Evolutionary conservation across 1,139 yeast genomes (phyloP).

Genomic region (Suhomyces terraborum): DNA sequence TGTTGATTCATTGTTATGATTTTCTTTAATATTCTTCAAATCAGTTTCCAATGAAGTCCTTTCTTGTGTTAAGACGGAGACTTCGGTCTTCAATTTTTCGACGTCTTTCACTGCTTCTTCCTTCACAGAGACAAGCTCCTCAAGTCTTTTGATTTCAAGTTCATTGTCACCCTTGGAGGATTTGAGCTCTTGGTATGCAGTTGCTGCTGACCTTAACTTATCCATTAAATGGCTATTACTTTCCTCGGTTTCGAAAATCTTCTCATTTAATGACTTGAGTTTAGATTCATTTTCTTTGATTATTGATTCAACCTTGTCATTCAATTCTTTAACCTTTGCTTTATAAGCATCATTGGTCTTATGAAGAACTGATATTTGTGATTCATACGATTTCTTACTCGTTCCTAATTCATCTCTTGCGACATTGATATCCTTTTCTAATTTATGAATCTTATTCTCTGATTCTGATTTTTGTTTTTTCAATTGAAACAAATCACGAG

Average conservation of each 20-base stretch:
- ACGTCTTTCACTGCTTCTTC: constrained; percentile 16
- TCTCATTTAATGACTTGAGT: constrained; percentile 25
- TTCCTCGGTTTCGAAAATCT: constrained; percentile 34
- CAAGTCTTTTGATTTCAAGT: constrained; percentile 11
- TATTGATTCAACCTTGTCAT: constrained; percentile 18
- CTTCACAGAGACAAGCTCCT: constrained; percentile 14
- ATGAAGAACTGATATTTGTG: constrained; percentile 26
- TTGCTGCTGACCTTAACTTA: constrained; percentile 50
- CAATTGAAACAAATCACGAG: constrained; percentile 71
- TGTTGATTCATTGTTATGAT: not conserved
- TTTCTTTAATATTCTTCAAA: not conserved
- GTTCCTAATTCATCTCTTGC: constrained; percentile 16
- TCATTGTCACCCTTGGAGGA: constrained; percentile 22
- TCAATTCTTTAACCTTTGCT: constrained; percentile 27
- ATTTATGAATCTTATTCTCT: constrained; percentile 44
- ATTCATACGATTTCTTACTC: constrained; percentile 24
- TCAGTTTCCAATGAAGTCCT: constrained; percentile 7
- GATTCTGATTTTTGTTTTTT: constrained; percentile 59
- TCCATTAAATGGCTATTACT: constrained; percentile 42
- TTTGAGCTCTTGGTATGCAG: constrained; percentile 45
- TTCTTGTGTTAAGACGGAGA: constrained; percentile 14
- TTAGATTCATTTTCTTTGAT: constrained; percentile 18
- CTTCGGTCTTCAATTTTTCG: constrained; percentile 7
- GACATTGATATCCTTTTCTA: constrained; percentile 40
- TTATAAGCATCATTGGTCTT: constrained; percentile 27